A percentile compares a stretch with the other conserved stretches of the same genome.
Conservation (phyloP, 495 filamentous ascomycete genomes). For the Annulohypoxylon stygium region DNA sequence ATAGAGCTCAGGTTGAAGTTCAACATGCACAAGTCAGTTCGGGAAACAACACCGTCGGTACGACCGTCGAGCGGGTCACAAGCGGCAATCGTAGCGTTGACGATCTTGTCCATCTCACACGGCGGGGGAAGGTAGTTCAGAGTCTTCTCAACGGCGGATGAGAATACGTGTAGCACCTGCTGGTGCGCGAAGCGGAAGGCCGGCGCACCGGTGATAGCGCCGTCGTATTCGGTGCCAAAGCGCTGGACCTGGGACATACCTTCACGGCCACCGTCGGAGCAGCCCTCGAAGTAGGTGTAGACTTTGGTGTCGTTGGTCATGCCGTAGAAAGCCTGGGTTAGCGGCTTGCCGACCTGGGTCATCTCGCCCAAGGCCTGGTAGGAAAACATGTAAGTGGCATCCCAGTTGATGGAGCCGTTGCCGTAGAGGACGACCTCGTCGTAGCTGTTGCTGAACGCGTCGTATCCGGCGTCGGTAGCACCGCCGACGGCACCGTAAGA, state of each 20-base stretch:
- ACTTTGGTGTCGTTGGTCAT: constrained; percentile 51
- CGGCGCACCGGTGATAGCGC: constrained; percentile 63
- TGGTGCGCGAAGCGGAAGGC: constrained; percentile 65
- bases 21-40: constrained; percentile 64
- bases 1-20: constrained; percentile 59
- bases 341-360: constrained; percentile 52
- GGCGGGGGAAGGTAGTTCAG: constrained; percentile 63
- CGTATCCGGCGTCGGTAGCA: constrained; percentile 62
- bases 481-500: constrained; percentile 60
- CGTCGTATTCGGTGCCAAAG: constrained; percentile 64
- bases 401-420: constrained; percentile 61
- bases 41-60: constrained; percentile 66
- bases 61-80: constrained; percentile 67
- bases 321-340: constrained; percentile 55
- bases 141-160: constrained; percentile 60
- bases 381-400: constrained; percentile 60
- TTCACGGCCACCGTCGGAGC: constrained; percentile 66
- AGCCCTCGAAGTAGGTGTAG: constrained; percentile 66
- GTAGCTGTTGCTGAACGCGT: constrained; percentile 54
- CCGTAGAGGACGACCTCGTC: constrained; percentile 53
- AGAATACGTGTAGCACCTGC: constrained; percentile 63
- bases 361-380: constrained; percentile 52
- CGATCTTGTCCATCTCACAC: constrained; percentile 66
- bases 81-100: constrained; percentile 63
- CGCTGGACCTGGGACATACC: constrained; percentile 67